A percentile compares a stretch with the other conserved stretches of the same genome.
Evolutionary conservation across 257 asterid species (phyloP).

Genomic region (Solanum sitiens): DNA sequence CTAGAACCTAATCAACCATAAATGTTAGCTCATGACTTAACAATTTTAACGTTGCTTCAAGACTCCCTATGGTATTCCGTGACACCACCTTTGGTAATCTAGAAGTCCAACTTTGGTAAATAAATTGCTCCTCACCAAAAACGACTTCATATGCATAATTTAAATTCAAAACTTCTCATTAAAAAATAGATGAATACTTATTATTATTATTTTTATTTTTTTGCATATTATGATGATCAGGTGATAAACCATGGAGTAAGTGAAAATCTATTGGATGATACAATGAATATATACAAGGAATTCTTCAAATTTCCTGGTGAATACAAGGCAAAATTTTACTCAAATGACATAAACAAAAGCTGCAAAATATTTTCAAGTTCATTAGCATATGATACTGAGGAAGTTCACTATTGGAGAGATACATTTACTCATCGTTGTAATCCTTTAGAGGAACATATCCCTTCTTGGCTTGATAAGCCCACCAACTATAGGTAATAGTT

Average conservation of each 20-base stretch:
- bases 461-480: conserved; percentile 50
- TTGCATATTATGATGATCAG: conserved; percentile 1
- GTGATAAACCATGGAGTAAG: conserved; percentile 45
- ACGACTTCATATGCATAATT: neutral
- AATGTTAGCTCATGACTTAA: neutral
- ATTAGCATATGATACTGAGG: conserved; percentile 2
- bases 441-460: conserved; percentile 42
- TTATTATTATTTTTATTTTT: neutral
- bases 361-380: conserved; percentile 36
- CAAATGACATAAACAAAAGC: conserved; percentile 16
- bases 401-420: conserved; percentile 13
- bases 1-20: too few relatives aligned
- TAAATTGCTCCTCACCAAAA: neutral
- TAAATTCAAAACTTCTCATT: neutral
- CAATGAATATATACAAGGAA: conserved; percentile 27
- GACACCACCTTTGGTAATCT: neutral
- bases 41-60: neutral
- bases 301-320: conserved; percentile 24
- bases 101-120: neutral
- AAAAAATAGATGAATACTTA: neutral
- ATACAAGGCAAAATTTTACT: conserved; percentile 16
- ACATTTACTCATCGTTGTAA: conserved; percentile 31
- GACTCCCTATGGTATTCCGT: neutral
- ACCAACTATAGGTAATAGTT: neutral
- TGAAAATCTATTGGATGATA: conserved; percentile 14